Conservation (phyloP, 2,329 filamentous ascomycete genomes). For the Aureobasidium leucospermi region DNA sequence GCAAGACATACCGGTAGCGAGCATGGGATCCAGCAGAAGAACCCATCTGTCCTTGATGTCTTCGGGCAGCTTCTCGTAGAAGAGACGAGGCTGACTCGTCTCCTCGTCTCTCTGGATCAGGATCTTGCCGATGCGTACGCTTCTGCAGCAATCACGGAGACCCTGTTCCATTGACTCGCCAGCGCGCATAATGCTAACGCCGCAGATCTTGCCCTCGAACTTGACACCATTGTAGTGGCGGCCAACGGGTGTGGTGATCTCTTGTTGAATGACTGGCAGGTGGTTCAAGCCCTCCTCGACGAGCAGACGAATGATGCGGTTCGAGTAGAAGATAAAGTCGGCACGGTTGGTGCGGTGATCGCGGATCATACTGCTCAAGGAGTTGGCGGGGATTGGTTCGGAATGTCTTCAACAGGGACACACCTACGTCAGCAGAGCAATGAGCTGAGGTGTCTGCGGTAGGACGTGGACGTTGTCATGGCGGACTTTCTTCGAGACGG, state of each 20-base stretch:
- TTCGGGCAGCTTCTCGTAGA: constrained; percentile 94
- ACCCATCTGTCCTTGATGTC: constrained; percentile 94
- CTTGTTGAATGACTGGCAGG: constrained; percentile 80
- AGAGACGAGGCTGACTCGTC: constrained; percentile 82
- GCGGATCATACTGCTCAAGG: constrained; percentile 71
- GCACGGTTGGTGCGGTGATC: constrained; percentile 83
- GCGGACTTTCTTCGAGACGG: constrained; percentile 73
- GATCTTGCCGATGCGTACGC: constrained; percentile 97
- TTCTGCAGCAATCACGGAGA: constrained; percentile 89
- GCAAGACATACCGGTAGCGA: constrained; percentile 67
- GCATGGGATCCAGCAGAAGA: constrained; percentile 93
- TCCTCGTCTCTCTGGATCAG: constrained; percentile 96
- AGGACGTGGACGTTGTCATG: constrained; percentile 86
- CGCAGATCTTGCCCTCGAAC: constrained; percentile 97
- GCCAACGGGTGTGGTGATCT: constrained; percentile 85
- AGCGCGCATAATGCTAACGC: constrained; percentile 96
- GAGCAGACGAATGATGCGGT: constrained; percentile 90
- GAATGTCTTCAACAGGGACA: background rate
- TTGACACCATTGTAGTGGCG: constrained; percentile 81
- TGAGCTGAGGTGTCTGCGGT: constrained; percentile 90
- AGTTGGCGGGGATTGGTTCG: constrained; percentile 3
- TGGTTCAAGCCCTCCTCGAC: constrained; percentile 98
- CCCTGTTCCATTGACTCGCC: constrained; percentile 99
- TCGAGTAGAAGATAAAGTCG: constrained; percentile 99
- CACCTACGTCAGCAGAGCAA: constrained; percentile 91